phyloP scores from a whole-genome alignment of 2,329 filamentous ascomycete species.

The Teratosphaeria viscida region DNA sequence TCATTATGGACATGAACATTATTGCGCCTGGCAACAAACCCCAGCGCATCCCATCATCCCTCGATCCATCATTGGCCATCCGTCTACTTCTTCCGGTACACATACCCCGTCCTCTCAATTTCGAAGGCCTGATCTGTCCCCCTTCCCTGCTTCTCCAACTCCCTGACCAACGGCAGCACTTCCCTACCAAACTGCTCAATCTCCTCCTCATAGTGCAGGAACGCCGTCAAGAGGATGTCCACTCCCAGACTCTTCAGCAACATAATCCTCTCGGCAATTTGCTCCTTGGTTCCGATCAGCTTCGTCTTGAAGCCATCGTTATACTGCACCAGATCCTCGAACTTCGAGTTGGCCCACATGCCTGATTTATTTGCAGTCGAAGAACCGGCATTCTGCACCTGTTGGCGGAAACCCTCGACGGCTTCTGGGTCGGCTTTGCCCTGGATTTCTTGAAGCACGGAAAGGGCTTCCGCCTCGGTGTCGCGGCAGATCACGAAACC shows the following conservation, averaged over 20 bases:
- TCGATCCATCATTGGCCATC: no score
- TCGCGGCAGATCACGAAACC: conserved; percentile 42
- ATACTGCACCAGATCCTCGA: conserved; percentile 45
- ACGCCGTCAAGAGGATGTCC: conserved; percentile 37
- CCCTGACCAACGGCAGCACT: conserved; percentile 38
- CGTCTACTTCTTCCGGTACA: conserved; percentile 28
- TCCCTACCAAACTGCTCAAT: conserved; percentile 40
- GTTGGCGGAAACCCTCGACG: conserved; percentile 39
- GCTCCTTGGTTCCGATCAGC: conserved; percentile 42
- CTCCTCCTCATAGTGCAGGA: conserved; percentile 45
- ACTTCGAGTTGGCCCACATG: conserved; percentile 44
- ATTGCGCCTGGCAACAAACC: background rate
- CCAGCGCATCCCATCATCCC: background rate
- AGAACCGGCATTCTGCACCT: conserved; percentile 41
- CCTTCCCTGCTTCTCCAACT: conserved; percentile 38
- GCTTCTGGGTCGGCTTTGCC: conserved; percentile 43
- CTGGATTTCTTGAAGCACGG: conserved; percentile 41
- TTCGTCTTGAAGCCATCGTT: conserved; percentile 49
- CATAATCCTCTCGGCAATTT: conserved; percentile 41
- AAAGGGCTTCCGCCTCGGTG: conserved; percentile 41
- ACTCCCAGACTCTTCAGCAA: conserved; percentile 38
- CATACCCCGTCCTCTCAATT: conserved; percentile 38
- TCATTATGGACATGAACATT: background rate
- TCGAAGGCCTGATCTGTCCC: conserved; percentile 39
- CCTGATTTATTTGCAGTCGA: conserved; percentile 39